These are phyloP conservation scores for Neonectria faginata DNA, from an alignment of 2,329 filamentous ascomycete genomes.

Conservation along the genomic window DNA sequence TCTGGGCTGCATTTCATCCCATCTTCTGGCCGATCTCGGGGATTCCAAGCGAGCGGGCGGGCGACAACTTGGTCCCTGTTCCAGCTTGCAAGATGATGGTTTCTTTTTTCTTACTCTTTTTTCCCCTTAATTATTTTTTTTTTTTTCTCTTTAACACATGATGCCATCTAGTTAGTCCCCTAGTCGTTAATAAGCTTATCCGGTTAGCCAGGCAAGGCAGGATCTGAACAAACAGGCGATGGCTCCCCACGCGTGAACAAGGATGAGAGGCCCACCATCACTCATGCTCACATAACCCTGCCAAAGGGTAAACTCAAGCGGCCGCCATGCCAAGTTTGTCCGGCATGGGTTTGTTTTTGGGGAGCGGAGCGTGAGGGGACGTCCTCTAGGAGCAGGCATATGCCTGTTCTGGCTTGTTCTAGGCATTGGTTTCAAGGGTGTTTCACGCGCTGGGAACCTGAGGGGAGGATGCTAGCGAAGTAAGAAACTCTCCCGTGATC, in stretches of 20 bases:
- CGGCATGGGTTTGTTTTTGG: constrained; percentile 10
- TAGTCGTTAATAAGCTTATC: constrained; percentile 19
- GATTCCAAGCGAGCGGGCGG: constrained; percentile 3
- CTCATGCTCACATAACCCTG: constrained; percentile 41
- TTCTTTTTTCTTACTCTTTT: too few relatives aligned
- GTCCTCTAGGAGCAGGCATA: not conserved
- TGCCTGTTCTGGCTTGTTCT: not conserved
- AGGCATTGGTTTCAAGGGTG: constrained; percentile 16
- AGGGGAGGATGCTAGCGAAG: not conserved
- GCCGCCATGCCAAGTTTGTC: constrained; percentile 29
- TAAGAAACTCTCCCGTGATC: not conserved
- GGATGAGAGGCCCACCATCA: constrained; percentile 28
- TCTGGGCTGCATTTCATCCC: constrained; percentile 5
- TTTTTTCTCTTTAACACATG: not conserved
- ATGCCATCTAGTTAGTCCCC: not conserved
- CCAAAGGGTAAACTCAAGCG: constrained; percentile 29
- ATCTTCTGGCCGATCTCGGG: constrained; percentile 10
- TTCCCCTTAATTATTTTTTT: too few relatives aligned
- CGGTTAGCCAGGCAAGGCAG: not conserved
- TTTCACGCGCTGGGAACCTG: constrained; percentile 14
- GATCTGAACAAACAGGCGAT: not conserved
- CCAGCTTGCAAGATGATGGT: not conserved
- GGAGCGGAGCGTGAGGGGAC: not conserved
- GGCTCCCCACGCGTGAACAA: constrained; percentile 6
- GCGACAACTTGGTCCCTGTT: constrained; percentile 21